A percentile compares a stretch with the other conserved stretches of the same genome.
Evolutionary conservation across 177 flowering plant genomes (phyloP).

Genomic region (Vitis hybrid): DNA sequence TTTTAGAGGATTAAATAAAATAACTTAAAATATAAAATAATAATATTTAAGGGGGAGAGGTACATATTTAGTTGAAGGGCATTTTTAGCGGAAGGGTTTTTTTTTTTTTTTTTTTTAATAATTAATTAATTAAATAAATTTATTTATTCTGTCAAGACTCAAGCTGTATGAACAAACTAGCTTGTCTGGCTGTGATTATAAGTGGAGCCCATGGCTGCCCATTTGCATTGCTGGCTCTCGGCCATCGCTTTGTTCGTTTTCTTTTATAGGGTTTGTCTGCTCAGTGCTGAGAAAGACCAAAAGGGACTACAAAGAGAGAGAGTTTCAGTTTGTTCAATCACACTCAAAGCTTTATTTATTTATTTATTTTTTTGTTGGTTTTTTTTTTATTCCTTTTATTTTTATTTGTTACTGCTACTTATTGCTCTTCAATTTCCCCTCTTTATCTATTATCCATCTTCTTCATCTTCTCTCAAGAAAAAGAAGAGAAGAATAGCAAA

Average conservation of each 20-base stretch:
- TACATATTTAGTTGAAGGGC: too few species aligned
- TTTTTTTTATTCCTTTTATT: conserved; percentile 1
- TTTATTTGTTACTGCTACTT: neutral
- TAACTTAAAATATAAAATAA: too few species aligned
- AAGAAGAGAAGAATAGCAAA: neutral
- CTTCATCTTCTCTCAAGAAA: neutral
- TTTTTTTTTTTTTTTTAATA: too few species aligned
- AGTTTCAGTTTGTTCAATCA: conserved; percentile 22
- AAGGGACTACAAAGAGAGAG: conserved; percentile 8
- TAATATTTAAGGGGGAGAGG: too few species aligned
- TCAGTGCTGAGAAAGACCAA: conserved; percentile 24
- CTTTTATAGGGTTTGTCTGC: conserved; percentile 27
- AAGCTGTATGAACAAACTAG: neutral
- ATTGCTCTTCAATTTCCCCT: neutral
- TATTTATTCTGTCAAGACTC: too few species aligned
- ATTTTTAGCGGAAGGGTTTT: too few species aligned
- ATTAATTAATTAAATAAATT: too few species aligned
- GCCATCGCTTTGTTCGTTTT: conserved; percentile 31
- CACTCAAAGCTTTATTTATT: conserved; percentile 15
- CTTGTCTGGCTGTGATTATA: conserved; percentile 8
- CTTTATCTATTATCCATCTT: neutral
- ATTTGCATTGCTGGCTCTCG: conserved; percentile 34
- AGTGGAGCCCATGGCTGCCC: conserved; percentile 38
- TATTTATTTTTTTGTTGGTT: neutral
- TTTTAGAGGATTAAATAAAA: too few species aligned